A percentile compares a stretch with the other conserved stretches of the same genome.
Conservation (phyloP, 495 filamentous ascomycete genomes). For the Penicillium nucicola region DNA sequence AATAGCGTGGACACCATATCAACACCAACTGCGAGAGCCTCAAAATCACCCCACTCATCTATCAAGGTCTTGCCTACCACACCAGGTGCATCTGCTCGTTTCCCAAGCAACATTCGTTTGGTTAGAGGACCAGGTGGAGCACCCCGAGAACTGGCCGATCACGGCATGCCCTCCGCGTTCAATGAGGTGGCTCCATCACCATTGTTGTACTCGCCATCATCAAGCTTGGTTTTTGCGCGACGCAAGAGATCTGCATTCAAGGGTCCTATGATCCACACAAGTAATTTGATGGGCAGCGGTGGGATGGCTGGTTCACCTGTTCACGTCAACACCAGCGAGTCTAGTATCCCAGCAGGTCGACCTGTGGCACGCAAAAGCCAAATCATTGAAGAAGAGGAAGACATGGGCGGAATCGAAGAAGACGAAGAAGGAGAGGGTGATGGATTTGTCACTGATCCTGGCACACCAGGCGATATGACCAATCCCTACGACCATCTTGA, state of each 20-base stretch:
- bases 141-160: constrained; percentile 26
- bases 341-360: constrained; percentile 52
- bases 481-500: constrained; percentile 12
- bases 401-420: constrained; percentile 64
- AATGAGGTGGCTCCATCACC: constrained; percentile 39
- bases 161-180: constrained; percentile 32
- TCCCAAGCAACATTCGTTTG: constrained; percentile 84
- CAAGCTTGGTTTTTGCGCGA: constrained; percentile 83
- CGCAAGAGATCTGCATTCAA: constrained; percentile 87
- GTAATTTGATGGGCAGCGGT: constrained; percentile 39
- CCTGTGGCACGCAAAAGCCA: constrained; percentile 54
- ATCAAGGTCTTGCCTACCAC: constrained; percentile 94
- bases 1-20: constrained; percentile 66
- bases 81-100: constrained; percentile 66
- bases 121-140: constrained; percentile 56
- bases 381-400: constrained; percentile 86
- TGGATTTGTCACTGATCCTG: constrained; percentile 52
- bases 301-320: constrained; percentile 36
- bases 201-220: constrained; percentile 46
- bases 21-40: constrained; percentile 61
- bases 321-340: constrained; percentile 45
- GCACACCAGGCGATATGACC: constrained; percentile 19
- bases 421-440: constrained; percentile 72
- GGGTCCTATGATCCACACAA: constrained; percentile 69
- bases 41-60: constrained; percentile 78